phyloP scores from a whole-genome alignment of 768 basidiomycete species.

The Hysterangium stoloniferum region DNA sequence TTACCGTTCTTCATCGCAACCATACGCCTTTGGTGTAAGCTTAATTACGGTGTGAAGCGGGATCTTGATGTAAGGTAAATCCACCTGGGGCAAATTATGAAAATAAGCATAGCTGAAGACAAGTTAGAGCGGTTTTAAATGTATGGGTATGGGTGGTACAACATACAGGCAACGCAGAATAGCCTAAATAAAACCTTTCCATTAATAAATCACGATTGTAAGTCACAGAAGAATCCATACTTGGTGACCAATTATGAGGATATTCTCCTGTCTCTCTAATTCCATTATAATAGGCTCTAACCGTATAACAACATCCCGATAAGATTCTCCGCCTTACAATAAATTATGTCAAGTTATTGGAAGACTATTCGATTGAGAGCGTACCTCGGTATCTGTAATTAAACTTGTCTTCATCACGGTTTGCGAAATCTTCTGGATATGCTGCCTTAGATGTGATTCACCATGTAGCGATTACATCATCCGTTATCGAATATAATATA shows the following conservation, averaged over 20 bases:
- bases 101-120: conserved; percentile 98
- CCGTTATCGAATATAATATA: conserved; percentile 23
- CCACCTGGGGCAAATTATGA: conserved; percentile 82
- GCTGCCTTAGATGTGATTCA: conserved; percentile 45
- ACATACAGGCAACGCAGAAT: conserved; percentile 56
- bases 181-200: conserved; percentile 34
- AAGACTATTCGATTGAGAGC: conserved; percentile 7
- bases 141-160: not conserved
- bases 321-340: conserved; percentile 74
- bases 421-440: conserved; percentile 97
- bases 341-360: not conserved
- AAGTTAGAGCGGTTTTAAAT: not conserved
- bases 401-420: conserved; percentile 98
- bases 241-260: conserved; percentile 95
- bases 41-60: conserved; percentile 97
- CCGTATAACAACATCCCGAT: conserved; percentile 91
- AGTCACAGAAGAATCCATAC: conserved; percentile 24
- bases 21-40: conserved; percentile 95
- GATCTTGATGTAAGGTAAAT: conserved; percentile 97
- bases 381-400: conserved; percentile 91
- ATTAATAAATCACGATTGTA: conserved; percentile 1
- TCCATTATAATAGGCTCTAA: conserved; percentile 99
- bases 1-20: conserved; percentile 93
- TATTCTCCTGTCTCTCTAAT: conserved; percentile 94
- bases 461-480: not conserved